phyloP scores from a whole-genome alignment of 345 rosid genomes.

The Rhodomyrtus tomentosa region DNA sequence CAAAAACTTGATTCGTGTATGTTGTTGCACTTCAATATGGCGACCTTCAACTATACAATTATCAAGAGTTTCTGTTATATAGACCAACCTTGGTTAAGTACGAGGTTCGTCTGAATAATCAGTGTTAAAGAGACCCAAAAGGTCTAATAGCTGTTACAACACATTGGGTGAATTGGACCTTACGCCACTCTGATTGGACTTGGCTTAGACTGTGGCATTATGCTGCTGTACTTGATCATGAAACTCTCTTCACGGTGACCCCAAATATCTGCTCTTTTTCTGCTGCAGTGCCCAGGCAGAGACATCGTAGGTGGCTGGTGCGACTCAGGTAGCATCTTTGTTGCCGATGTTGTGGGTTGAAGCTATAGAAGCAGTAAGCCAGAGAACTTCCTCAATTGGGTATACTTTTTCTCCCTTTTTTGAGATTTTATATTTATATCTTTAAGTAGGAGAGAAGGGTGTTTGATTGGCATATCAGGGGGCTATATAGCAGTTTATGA shows the following conservation, averaged over 20 bases:
- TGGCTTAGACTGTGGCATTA: not conserved
- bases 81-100: not conserved
- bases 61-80: not conserved
- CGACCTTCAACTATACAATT: not conserved
- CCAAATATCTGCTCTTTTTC: not conserved
- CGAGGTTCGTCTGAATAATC: not conserved
- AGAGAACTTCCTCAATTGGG: not conserved
- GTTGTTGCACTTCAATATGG: not conserved
- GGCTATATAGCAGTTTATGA: not conserved
- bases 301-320: constrained; percentile 66
- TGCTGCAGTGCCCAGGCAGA: constrained; percentile 37
- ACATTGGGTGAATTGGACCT: not conserved
- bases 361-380: not conserved
- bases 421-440: not conserved
- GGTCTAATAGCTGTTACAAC: not conserved
- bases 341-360: constrained; percentile 34
- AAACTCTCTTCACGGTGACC: not conserved
- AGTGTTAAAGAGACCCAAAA: not conserved
- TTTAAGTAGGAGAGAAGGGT: not conserved
- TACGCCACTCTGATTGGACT: not conserved
- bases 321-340: constrained; percentile 52
- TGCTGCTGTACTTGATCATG: not conserved
- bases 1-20: not conserved
- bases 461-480: not conserved
- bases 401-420: not conserved